Base-by-base conservation (phyloP, 257 asterid species). In the Penstemon eatonii region DNA sequence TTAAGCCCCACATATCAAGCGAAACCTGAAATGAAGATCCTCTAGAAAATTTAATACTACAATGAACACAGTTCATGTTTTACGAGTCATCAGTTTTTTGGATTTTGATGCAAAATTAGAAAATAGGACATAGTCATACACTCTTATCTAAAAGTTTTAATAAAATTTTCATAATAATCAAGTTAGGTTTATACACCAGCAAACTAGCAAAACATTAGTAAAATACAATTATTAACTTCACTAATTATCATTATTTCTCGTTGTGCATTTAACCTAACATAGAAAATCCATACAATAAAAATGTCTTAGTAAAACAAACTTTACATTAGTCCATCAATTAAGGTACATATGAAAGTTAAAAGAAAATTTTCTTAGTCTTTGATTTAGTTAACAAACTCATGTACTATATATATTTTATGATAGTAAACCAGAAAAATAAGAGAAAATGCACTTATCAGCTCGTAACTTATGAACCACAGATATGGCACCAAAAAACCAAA, bases 261-360 rank as follows among this genome's bases (percentile, higher is more conserved):
- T 25, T 25, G 33, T 1, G 33, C 33, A 25, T 25, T 25, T 25
- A 25, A 25, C 33, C 33, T 25, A 2, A 25, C 33, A 25, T 1
- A 25, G 33, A 25, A 72, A 38, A 37, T 12, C 39, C 33, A 7
- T 63, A 74, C 73, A 65, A 39, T 25, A 25, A 25, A 25, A 25
- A 25, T 25, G 33, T 25, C 33, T 25, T 25, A 25, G 33, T 25
- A 25, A 25, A 25, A 25, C 33, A 25, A 25, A 25, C 33, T 25
- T 1, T 25, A 25, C 33, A 25, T 25, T 25, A 25, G 33, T 25
- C 33, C 33, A 25, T 25, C 33, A 25, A 2, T 25, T 25, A 25
- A 25, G 33, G 33, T 25, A 25, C 33, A 25, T 25, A 25, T 25
- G 33, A 25, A 25, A 25, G 33, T 25, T 25, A 25, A 25, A 25